Evolutionary conservation across 1,284 basidiomycete genomes (phyloP).

Genomic region (Wolfiporia cocos): DNA sequence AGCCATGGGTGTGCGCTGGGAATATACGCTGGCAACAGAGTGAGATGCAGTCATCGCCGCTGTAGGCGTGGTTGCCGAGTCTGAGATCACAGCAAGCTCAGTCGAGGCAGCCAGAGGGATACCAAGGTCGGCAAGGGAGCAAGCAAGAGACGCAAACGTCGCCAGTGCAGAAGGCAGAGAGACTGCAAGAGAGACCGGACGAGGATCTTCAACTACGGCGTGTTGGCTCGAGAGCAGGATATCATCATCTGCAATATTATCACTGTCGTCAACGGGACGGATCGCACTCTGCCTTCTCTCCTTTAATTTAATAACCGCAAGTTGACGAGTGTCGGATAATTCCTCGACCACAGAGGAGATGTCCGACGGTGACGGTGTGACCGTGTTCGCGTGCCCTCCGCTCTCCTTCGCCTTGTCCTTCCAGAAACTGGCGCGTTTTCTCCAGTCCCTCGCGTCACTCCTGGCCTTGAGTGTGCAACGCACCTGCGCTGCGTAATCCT

Average conservation of each 20-base stretch:
- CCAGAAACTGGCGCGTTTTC: constrained; percentile 42
- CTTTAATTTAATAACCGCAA: constrained; percentile 31
- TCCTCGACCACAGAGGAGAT: constrained; percentile 42
- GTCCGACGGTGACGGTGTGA: constrained; percentile 46
- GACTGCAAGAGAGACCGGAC: constrained; percentile 2
- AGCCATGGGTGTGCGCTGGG: constrained; percentile 20
- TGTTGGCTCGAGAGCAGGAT: too few species aligned
- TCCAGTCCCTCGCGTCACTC: constrained; percentile 34
- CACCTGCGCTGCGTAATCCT: constrained; percentile 44
- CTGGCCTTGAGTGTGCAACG: constrained; percentile 39
- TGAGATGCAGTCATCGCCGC: background rate
- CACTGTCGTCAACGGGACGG: too few species aligned
- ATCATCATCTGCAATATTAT: too few species aligned
- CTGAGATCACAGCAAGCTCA: background rate
- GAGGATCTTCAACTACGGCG: background rate
- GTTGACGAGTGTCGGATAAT: constrained; percentile 34
- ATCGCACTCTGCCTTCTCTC: too few species aligned
- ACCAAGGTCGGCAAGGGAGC: background rate
- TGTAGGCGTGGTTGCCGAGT: background rate
- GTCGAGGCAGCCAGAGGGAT: background rate
- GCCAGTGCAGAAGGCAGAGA: background rate
- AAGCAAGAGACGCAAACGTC: background rate
- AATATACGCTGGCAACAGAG: constrained; percentile 4
- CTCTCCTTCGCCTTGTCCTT: constrained; percentile 35
- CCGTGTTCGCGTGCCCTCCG: constrained; percentile 23